Conservation (phyloP, 257 asterid species). For the Misopates orontium region DNA sequence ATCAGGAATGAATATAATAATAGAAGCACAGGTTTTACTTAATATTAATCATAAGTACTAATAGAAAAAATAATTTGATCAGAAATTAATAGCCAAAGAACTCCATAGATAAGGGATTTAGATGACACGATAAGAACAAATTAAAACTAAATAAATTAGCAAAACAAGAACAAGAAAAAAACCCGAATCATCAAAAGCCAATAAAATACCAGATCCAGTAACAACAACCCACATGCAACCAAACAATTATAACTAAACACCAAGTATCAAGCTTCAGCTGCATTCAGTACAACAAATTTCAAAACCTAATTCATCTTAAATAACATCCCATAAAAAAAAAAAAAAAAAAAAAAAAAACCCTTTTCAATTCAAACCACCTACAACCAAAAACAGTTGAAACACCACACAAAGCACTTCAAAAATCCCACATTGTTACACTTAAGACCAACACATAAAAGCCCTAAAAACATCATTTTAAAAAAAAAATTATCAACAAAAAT, state of each 20-base stretch:
- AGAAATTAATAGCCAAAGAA: not conserved
- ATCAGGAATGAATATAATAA: constrained; percentile 6
- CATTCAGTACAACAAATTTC: not conserved
- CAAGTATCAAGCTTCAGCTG: too few relatives aligned
- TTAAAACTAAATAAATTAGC: not conserved
- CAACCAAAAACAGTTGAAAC: not conserved
- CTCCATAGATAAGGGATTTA: not conserved
- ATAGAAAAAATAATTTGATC: not conserved
- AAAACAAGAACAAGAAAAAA: not conserved
- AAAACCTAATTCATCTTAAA: not conserved
- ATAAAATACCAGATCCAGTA: constrained; percentile 27
- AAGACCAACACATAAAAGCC: not conserved
- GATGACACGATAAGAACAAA: not conserved
- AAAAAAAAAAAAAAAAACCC: not conserved
- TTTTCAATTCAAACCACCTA: not conserved
- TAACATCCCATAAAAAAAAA: not conserved
- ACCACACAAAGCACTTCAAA: not conserved
- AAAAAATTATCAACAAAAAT: not conserved
- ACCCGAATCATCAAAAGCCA: not conserved
- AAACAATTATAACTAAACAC: not conserved
- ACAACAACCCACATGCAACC: constrained; percentile 16
- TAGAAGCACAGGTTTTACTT: not conserved
- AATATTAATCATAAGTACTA: not conserved
- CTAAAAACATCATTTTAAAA: not conserved
- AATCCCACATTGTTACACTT: not conserved